Conservation (phyloP, 2,329 filamentous ascomycete species). For the Bipolaris victoriae region DNA sequence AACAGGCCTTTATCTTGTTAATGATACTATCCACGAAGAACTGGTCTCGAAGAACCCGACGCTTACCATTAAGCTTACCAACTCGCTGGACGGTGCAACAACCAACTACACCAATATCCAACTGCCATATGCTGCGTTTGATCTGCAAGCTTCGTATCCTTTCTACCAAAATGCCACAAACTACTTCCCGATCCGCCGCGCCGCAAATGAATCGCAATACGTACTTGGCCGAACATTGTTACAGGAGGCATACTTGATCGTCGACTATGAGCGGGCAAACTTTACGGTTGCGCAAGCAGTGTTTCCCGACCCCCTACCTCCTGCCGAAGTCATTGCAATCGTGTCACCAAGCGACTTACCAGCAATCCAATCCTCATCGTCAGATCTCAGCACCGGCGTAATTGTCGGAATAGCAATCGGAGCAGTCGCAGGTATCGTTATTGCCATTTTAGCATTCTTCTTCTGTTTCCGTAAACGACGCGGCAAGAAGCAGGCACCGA, state of each 20-base stretch:
- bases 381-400: constrained; percentile 33
- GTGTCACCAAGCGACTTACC: constrained; percentile 11
- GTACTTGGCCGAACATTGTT: constrained; percentile 71
- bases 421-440: constrained; percentile 22
- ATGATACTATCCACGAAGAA: constrained; percentile 45
- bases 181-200: constrained; percentile 71
- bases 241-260: constrained; percentile 65
- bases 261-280: constrained; percentile 55
- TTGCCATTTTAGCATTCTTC: constrained; percentile 27
- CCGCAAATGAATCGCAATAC: constrained; percentile 61
- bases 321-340: constrained; percentile 40
- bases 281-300: constrained; percentile 54
- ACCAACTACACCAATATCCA: constrained; percentile 51
- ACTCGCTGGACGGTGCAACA: constrained; percentile 38
- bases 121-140: constrained; percentile 57
- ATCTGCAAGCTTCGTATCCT: constrained; percentile 56
- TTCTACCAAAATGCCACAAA: constrained; percentile 66
- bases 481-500: constrained; percentile 1
- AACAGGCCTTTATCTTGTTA: constrained; percentile 49
- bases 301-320: constrained; percentile 40
- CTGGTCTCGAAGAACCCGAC: constrained; percentile 41
- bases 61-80: constrained; percentile 48
- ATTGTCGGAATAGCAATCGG: constrained; percentile 45
- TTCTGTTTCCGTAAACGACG: constrained; percentile 27
- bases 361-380: constrained; percentile 6